Conservation (phyloP, 1,284 basidiomycete genomes). For the Pascua guehoae region DNA sequence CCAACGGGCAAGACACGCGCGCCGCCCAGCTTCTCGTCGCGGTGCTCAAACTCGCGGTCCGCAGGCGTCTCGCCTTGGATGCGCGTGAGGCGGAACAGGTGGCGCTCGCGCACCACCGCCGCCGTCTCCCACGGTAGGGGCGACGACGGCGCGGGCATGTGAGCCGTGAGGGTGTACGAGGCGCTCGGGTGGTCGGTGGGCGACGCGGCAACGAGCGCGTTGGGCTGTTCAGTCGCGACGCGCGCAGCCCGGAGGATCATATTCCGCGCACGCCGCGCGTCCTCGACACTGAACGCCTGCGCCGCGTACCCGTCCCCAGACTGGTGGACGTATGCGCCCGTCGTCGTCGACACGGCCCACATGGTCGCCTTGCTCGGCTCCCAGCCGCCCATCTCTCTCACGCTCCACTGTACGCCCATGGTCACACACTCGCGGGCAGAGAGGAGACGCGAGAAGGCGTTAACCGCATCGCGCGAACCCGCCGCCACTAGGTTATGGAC, state of each 20-base stretch:
- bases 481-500: neutral
- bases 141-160: slow-evolving; percentile 5
- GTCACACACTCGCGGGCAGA: neutral
- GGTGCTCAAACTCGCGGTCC: slow-evolving; percentile 3
- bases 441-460: slow-evolving; percentile 1
- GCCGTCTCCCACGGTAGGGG: slow-evolving; percentile 11
- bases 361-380: slow-evolving; percentile 1
- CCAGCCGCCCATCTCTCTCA: slow-evolving; percentile 3
- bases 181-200: neutral
- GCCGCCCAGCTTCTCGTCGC: neutral
- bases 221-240: neutral
- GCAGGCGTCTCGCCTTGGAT: neutral
- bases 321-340: slow-evolving; percentile 6
- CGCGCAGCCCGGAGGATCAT: slow-evolving; percentile 1
- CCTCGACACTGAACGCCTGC: no score
- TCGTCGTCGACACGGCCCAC: slow-evolving; percentile 2
- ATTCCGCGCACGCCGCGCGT: slow-evolving; percentile 3
- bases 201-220: neutral
- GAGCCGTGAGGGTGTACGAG: slow-evolving; percentile 7
- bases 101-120: slow-evolving; percentile 1
- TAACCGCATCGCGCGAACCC: neutral
- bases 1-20: neutral
- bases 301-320: no score
- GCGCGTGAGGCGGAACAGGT: slow-evolving; percentile 14
- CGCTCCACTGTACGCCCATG: slow-evolving; percentile 1